Evolutionary conservation across 805 yeast species (phyloP).

Genomic region (Yamadazyma philogaea): DNA sequence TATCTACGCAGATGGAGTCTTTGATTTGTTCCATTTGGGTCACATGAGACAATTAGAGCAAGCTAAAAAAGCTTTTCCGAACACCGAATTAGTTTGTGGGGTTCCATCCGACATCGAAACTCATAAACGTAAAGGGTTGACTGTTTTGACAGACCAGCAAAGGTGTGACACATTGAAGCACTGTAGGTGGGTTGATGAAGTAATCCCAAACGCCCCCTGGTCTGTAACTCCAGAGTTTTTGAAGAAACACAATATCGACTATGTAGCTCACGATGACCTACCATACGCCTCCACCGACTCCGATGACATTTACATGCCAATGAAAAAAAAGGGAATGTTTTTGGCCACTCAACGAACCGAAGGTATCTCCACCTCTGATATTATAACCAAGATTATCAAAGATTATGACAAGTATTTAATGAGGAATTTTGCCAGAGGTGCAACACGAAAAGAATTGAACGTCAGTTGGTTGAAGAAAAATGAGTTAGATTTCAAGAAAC

Average conservation of each 20-base stretch:
- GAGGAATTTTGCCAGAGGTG: slow-evolving; percentile 98
- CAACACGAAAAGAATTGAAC: slow-evolving; percentile 91
- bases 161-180: slow-evolving; percentile 88
- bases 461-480: slow-evolving; percentile 97
- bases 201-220: slow-evolving; percentile 94
- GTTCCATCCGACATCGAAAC: slow-evolving; percentile 88
- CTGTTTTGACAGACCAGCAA: slow-evolving; percentile 85
- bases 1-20: slow-evolving; percentile 97
- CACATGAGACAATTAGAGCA: slow-evolving; percentile 98
- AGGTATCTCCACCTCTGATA: slow-evolving; percentile 93
- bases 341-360: slow-evolving; percentile 94
- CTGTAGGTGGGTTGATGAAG: slow-evolving; percentile 98
- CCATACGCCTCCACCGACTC: slow-evolving; percentile 89
- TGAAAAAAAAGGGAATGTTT: slow-evolving; percentile 87
- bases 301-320: slow-evolving; percentile 91
- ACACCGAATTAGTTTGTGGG: slow-evolving; percentile 84
- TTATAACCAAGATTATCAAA: slow-evolving; percentile 89
- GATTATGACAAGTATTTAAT: slow-evolving; percentile 95
- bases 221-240: slow-evolving; percentile 81
- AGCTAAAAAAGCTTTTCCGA: slow-evolving; percentile 86
- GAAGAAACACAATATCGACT: slow-evolving; percentile 78
- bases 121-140: slow-evolving; percentile 87
- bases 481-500: slow-evolving; percentile 90
- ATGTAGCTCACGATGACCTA: slow-evolving; percentile 95
- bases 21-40: slow-evolving; percentile 93